These are phyloP conservation scores for Hyphodiscus sp. DNA, from an alignment of 2,329 filamentous ascomycete species.

Conservation along the genomic window DNA sequence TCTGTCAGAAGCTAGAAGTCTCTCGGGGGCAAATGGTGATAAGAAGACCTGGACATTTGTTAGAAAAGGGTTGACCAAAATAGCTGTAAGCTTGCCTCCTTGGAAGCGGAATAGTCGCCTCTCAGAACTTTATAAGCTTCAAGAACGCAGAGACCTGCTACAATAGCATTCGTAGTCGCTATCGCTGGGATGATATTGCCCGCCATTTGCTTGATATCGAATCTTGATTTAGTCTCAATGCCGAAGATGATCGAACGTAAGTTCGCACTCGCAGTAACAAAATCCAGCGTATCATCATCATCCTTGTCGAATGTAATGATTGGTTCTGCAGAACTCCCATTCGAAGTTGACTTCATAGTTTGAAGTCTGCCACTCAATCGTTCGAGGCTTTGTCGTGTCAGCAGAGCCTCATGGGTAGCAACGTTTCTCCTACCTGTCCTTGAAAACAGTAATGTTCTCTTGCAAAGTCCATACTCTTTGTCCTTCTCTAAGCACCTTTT, in stretches of 20 bases:
- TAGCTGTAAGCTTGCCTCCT: slow-evolving; percentile 52
- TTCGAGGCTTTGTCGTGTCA: slow-evolving; percentile 46
- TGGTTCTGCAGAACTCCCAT: slow-evolving; percentile 46
- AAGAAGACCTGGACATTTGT: slow-evolving; percentile 59
- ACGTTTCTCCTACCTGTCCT: slow-evolving; percentile 52
- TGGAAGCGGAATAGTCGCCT: slow-evolving; percentile 62
- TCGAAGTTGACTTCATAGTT: slow-evolving; percentile 47
- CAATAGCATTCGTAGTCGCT: slow-evolving; percentile 95
- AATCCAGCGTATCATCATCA: slow-evolving; percentile 89
- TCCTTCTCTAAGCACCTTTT: slow-evolving; percentile 55
- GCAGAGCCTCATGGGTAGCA: neutral
- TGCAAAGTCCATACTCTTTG: slow-evolving; percentile 75
- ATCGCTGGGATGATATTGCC: slow-evolving; percentile 99
- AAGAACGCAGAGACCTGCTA: slow-evolving; percentile 84
- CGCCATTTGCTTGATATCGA: slow-evolving; percentile 98
- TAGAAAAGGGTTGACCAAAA: slow-evolving; percentile 4
- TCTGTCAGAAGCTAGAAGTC: slow-evolving; percentile 52
- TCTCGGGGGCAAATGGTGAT: slow-evolving; percentile 55
- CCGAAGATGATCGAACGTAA: slow-evolving; percentile 83
- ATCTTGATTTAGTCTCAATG: slow-evolving; percentile 82
- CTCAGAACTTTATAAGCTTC: slow-evolving; percentile 87
- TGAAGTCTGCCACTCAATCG: slow-evolving; percentile 70
- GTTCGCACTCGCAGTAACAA: slow-evolving; percentile 86
- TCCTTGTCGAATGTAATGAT: slow-evolving; percentile 93
- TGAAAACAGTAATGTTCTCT: slow-evolving; percentile 83